Evolutionary conservation across 768 basidiomycete species (phyloP), one percentile per base, ranked within the genome.

Genomic region (Chalciporus piperatus): DNA sequence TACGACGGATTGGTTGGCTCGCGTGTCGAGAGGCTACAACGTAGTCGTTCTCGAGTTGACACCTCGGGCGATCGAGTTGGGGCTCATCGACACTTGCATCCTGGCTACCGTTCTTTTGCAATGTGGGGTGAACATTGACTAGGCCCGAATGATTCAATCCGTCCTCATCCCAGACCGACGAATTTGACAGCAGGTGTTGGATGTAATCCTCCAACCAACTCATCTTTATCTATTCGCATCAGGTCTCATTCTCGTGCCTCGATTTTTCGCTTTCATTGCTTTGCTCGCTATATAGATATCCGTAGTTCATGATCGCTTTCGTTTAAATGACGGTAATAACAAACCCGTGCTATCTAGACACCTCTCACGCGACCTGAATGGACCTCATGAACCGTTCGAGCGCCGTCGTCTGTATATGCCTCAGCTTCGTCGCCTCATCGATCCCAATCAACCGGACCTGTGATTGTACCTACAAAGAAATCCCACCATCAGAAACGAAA

Each of bases 121-220:
- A 51, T 82, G 74, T 45, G 85, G 85, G n/a, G 78, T 76, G 49
- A 80, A 72, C 65, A 80, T 87, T 20, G 85, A 85, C 56, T 86
- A 66, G 44, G 41, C 20, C 12, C 3, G 30, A 12, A 13, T 45
- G 11, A 32, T 32, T 32, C 30, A 32, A 13, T 12, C 30, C 30
- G 30, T 30, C n/a, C 30, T 12, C 12, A 10, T 7, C 25, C 7
- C 4, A 3, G 25, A 4, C 25, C 3, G 3, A 7, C 25, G 25
- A 25, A 25, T 7, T 25, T 25, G 25, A 7, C n/a, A n/a, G n/a
- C n/a, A n/a, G 30, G 30, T 32, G 30, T 13, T 32, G 32, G 32
- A 14, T 11, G 32, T 32, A 32, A 32, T 32, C 11, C 11, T 14
- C 32, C 32, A 32, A 14, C 10, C 4, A 32, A 32, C 4, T 32